These are phyloP conservation scores for Mortierella sp. DNA, from an alignment of 371 early-diverging fungal species.

Conservation along the genomic window DNA sequence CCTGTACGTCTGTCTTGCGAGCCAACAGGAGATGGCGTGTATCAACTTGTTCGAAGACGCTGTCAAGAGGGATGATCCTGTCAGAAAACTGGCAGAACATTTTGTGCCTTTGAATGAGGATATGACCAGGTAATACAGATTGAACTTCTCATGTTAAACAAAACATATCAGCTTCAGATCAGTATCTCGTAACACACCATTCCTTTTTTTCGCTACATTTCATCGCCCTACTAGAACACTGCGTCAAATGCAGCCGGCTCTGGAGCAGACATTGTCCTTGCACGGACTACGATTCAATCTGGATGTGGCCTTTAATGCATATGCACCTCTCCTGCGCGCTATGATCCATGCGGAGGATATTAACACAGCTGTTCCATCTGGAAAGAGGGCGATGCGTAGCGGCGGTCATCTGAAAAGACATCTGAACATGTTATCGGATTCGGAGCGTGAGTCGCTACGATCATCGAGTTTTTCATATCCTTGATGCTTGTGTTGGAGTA, in stretches of 20 bases:
- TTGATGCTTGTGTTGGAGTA: background rate
- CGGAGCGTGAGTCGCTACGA: slow-evolving; percentile 17
- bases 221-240: slow-evolving; percentile 15
- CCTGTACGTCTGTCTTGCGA: slow-evolving; percentile 7
- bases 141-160: no score
- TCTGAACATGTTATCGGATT: slow-evolving; percentile 31
- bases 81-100: slow-evolving; percentile 8
- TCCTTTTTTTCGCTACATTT: background rate
- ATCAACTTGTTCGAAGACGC: slow-evolving; percentile 15
- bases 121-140: slow-evolving; percentile 29
- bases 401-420: slow-evolving; percentile 40
- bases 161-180: no score
- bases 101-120: slow-evolving; percentile 25
- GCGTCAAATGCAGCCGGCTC: slow-evolving; percentile 28
- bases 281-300: slow-evolving; percentile 39
- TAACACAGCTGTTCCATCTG: slow-evolving; percentile 33
- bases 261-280: slow-evolving; percentile 35
- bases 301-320: slow-evolving; percentile 17
- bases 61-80: slow-evolving; percentile 22
- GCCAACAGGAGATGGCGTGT: slow-evolving; percentile 6
- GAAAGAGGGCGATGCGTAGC: slow-evolving; percentile 48
- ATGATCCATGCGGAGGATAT: slow-evolving; percentile 35
- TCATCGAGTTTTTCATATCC: slow-evolving; percentile 6
- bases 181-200: no score
- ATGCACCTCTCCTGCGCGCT: slow-evolving; percentile 32